Evolutionary conservation across 352 stramenopile genomes (phyloP).

Genomic region (Globisporangium sylvaticum): DNA sequence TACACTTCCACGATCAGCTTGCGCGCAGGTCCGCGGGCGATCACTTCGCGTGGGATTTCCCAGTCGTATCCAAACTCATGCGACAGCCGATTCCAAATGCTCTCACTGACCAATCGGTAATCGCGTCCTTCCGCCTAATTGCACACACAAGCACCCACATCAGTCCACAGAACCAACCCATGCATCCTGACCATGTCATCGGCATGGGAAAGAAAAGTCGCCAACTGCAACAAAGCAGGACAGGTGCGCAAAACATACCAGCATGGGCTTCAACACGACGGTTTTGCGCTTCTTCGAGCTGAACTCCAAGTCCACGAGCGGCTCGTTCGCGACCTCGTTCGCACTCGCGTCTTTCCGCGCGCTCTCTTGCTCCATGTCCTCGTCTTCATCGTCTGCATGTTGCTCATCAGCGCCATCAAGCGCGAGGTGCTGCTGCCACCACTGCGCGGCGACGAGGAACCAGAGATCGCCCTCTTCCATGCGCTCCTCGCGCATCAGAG

Average conservation of each 20-base stretch:
- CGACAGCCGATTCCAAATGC: slow-evolving; percentile 64
- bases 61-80: slow-evolving; percentile 66
- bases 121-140: slow-evolving; percentile 52
- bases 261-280: slow-evolving; percentile 52
- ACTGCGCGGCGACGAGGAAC: slow-evolving; percentile 51
- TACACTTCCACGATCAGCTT: slow-evolving; percentile 68
- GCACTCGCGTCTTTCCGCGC: not conserved
- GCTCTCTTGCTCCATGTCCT: slow-evolving; percentile 16
- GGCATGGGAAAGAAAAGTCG: not conserved
- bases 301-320: slow-evolving; percentile 42
- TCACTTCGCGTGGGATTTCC: slow-evolving; percentile 60
- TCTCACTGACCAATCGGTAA: slow-evolving; percentile 64
- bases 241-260: slow-evolving; percentile 27
- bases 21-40: slow-evolving; percentile 33
- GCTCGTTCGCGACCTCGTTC: slow-evolving; percentile 26
- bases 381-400: slow-evolving; percentile 14
- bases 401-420: slow-evolving; percentile 3
- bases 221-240: not conserved
- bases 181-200: not conserved
- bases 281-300: slow-evolving; percentile 38
- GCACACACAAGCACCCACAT: not conserved
- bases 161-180: slow-evolving; percentile 1
- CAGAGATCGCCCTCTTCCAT: slow-evolving; percentile 52
- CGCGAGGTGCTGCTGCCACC: slow-evolving; percentile 48
- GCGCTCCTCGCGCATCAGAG: slow-evolving; percentile 26